Percentiles rank a stretch among this genome's conserved stretches.
These are phyloP conservation scores for Nepenthes gracilis DNA, from an alignment of 148 eudicot species.

Conservation along the genomic window DNA sequence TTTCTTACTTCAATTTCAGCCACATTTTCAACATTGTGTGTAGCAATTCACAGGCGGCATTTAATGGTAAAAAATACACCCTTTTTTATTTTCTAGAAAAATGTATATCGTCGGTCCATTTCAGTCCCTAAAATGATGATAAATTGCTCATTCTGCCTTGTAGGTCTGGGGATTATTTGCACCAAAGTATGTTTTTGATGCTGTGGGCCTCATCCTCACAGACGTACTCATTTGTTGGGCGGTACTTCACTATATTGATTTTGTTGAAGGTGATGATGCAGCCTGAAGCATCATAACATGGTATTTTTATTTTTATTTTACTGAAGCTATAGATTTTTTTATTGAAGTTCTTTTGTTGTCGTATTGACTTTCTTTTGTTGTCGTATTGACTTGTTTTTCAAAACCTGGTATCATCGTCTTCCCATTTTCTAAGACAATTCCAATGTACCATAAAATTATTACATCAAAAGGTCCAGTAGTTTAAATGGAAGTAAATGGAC, in stretches of 20 bases:
- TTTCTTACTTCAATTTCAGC: constrained; percentile 38
- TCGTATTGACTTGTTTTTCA: too few species aligned
- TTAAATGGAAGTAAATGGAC: too few species aligned
- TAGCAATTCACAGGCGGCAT: constrained; percentile 85
- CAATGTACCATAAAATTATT: too few species aligned
- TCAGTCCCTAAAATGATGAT: background rate
- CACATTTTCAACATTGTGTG: constrained; percentile 63
- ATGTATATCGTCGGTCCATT: background rate
- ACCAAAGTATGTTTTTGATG: constrained; percentile 92
- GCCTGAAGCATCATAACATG: background rate
- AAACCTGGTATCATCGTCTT: too few species aligned
- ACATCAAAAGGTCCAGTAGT: too few species aligned
- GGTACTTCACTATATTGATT: constrained; percentile 48
- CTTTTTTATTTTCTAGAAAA: constrained; percentile 1
- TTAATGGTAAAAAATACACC: constrained; percentile 55
- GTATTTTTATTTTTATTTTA: too few species aligned
- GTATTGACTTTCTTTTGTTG: too few species aligned
- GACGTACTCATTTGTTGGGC: constrained; percentile 54
- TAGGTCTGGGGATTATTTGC: constrained; percentile 99
- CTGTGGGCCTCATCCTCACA: constrained; percentile 63
- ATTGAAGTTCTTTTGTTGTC: too few species aligned
- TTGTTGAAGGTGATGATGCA: constrained; percentile 13
- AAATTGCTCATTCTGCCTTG: constrained; percentile 9
- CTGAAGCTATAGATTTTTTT: too few species aligned
- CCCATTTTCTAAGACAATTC: too few species aligned